Evolutionary conservation across 139 green algal genomes (phyloP), one percentile per base, ranked within the genome.

Genomic region (Volvox reticuliferus): DNA sequence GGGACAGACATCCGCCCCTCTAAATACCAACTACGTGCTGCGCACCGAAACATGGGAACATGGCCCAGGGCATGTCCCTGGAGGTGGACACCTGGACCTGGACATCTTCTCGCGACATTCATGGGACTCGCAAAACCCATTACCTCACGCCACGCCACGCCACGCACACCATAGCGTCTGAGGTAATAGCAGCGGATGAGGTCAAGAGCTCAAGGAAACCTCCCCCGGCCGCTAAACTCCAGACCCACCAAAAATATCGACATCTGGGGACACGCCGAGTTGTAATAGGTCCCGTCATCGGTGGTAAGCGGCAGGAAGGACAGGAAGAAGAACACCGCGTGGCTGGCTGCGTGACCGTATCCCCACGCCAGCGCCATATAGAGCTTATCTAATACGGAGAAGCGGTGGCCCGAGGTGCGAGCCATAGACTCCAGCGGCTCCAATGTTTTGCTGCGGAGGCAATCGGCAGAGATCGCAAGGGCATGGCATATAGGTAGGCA

Each of bases 321-420:
- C n/a, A 91, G 82, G 86, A 93, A 94, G 69, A 95, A 92, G 85
- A 96, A 94, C 22, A 95, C 76, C 28, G 88, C 89, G 85, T 96
- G 93, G 19, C 88, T 90, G 44, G 93, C 92, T 3, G 50, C 92
- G 69, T 96, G 94, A 19, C 94, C 94, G 30, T 91, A 95, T 80
- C 94, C 94, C 94, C 94, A 96, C 2, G 84, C 94, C 20, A 95
- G n/a, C 0, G 93, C 92, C n/a, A 96, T 86, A 91, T 95, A 94
- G n/a, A 96, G 83, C 36, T 91, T 75, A 89, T 96, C 94, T 2
- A 95, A 24, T 19, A 90, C 50, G 1, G 65, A 78, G 79, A 96
- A 95, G 21, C 88, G 37, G 77, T 94, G 91, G 13, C 78, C 65
- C 33, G 44, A 88, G 69, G 3, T 1, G 2, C 35, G 69, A 0